Conservation (phyloP, 352 stramenopile species). For the Globisporangium recalcitrans region DNA sequence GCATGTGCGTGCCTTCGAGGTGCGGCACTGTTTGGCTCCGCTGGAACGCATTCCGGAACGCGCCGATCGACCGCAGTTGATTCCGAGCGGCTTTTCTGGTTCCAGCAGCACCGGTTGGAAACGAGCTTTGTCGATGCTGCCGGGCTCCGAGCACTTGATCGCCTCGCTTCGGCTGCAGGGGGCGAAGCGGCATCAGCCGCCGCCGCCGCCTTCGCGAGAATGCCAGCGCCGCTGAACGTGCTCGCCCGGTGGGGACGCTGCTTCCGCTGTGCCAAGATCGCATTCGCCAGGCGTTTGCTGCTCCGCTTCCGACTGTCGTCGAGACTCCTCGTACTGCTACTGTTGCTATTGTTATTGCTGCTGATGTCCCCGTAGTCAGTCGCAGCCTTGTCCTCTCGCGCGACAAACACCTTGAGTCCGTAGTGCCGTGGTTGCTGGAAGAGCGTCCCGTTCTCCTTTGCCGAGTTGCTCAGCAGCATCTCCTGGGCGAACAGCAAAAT, state of each 20-base stretch:
- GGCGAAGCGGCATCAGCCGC: constrained; percentile 20
- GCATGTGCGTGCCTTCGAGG: constrained; percentile 1
- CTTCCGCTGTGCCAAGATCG: not conserved
- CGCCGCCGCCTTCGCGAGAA: constrained; percentile 2
- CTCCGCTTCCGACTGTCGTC: not conserved
- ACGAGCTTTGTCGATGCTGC: constrained; percentile 1
- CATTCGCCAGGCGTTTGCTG: not conserved
- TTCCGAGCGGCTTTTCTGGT: not conserved
- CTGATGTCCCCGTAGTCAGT: not conserved
- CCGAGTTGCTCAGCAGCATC: constrained; percentile 26
- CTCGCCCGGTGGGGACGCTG: not conserved
- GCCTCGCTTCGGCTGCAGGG: constrained; percentile 23
- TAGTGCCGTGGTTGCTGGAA: constrained; percentile 21
- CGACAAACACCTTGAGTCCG: constrained; percentile 27
- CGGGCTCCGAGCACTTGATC: constrained; percentile 24
- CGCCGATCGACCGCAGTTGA: constrained; percentile 22
- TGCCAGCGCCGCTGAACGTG: constrained; percentile 5
- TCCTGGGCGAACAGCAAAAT: constrained; percentile 29
- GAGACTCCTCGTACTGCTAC: not conserved
- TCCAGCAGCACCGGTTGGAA: not conserved
- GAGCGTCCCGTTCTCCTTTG: constrained; percentile 28
- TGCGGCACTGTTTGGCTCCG: constrained; percentile 7
- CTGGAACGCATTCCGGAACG: constrained; percentile 16
- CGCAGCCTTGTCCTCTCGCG: constrained; percentile 14
- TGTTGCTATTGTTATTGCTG: not conserved